Evolutionary conservation across 2,329 filamentous ascomycete species (phyloP).

Genomic region (Clarireedia homoeocarpa): DNA sequence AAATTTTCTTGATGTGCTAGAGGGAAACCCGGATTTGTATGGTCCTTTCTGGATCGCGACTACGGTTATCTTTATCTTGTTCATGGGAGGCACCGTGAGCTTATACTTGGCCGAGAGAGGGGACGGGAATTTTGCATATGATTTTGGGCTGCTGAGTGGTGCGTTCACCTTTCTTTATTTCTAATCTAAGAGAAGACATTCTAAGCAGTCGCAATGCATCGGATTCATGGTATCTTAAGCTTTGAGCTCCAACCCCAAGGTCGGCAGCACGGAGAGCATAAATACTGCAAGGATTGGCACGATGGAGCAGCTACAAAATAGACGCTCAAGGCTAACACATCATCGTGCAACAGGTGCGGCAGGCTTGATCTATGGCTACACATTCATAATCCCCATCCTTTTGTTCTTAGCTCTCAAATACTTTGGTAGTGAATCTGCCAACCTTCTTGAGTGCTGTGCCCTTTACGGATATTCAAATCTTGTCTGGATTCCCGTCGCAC

Average conservation of each 20-base stretch:
- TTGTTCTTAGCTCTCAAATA: slow-evolving; percentile 87
- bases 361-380: slow-evolving; percentile 93
- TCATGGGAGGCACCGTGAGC: slow-evolving; percentile 90
- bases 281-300: too few species aligned
- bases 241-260: too few species aligned
- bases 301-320: too few species aligned
- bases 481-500: slow-evolving; percentile 91
- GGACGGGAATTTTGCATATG: slow-evolving; percentile 75
- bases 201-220: too few species aligned
- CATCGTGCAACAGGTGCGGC: slow-evolving; percentile 54
- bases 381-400: slow-evolving; percentile 71
- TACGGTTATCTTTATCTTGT: slow-evolving; percentile 91
- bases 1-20: slow-evolving; percentile 94
- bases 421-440: slow-evolving; percentile 90
- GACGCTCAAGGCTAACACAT: background rate
- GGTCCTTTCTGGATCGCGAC: slow-evolving; percentile 98
- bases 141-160: slow-evolving; percentile 84
- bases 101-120: slow-evolving; percentile 69
- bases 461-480: slow-evolving; percentile 95
- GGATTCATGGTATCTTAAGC: too few species aligned
- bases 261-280: too few species aligned
- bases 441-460: slow-evolving; percentile 90
- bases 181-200: background rate
- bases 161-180: slow-evolving; percentile 15
- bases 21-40: slow-evolving; percentile 95